These are phyloP conservation scores for Pythium brachiatum DNA, from an alignment of 352 stramenopile genomes.

Conservation along the genomic window DNA sequence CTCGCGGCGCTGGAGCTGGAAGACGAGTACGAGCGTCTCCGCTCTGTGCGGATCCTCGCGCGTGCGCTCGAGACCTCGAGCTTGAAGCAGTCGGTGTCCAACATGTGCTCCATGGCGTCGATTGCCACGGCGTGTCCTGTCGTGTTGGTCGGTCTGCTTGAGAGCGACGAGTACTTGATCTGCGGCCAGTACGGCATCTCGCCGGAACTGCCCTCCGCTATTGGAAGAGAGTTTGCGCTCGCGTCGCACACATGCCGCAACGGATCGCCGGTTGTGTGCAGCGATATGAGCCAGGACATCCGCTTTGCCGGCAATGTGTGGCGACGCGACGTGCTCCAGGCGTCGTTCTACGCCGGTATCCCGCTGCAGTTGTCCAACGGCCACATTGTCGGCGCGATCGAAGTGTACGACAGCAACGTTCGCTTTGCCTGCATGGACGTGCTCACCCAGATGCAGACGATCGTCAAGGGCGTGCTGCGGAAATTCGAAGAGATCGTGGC, in stretches of 20 bases:
- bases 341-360: conserved; percentile 79
- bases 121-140: conserved; percentile 70
- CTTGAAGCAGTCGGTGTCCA: conserved; percentile 44
- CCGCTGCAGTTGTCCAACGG: conserved; percentile 69
- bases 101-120: conserved; percentile 76
- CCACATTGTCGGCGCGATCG: conserved; percentile 63
- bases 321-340: conserved; percentile 42
- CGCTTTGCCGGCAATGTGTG: conserved; percentile 67
- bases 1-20: conserved; percentile 45
- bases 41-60: conserved; percentile 41
- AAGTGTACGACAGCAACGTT: conserved; percentile 58
- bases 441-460: conserved; percentile 60
- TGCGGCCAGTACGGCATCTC: conserved; percentile 47
- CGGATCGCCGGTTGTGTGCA: conserved; percentile 58
- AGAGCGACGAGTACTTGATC: conserved; percentile 51
- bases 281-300: conserved; percentile 56
- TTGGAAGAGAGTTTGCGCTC: conserved; percentile 47
- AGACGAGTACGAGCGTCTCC: conserved; percentile 53
- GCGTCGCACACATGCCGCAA: conserved; percentile 70
- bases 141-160: conserved; percentile 65
- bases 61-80: conserved; percentile 41
- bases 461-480: conserved; percentile 71
- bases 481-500: conserved; percentile 71
- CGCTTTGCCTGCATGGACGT: conserved; percentile 65
- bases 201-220: conserved; percentile 24